Evolutionary conservation across 306 rosid genomes (phyloP).

Genomic region (Prosopis cineraria): DNA sequence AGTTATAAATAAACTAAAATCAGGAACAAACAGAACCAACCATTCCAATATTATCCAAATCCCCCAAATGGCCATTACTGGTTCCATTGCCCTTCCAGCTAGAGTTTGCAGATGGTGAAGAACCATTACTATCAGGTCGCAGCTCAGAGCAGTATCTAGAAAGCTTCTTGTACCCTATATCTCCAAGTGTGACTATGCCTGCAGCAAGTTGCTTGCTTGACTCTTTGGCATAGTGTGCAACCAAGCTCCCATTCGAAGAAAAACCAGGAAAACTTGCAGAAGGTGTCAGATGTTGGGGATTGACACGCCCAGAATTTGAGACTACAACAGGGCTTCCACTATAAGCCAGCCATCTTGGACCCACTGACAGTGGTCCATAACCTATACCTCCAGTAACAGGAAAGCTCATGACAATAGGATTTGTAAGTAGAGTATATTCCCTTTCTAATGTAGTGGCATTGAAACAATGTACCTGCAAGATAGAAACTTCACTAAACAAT

Average conservation of each 20-base stretch:
- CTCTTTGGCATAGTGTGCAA: conserved; percentile 83
- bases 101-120: conserved; percentile 47
- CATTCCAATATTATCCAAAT: conserved; percentile 69
- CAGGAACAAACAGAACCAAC: conserved; percentile 41
- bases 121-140: conserved; percentile 54
- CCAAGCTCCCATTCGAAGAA: conserved; percentile 77
- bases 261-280: conserved; percentile 65
- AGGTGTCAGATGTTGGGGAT: conserved; percentile 68
- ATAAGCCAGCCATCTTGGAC: conserved; percentile 88
- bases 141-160: conserved; percentile 74
- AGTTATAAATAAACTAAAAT: conserved; percentile 25
- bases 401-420: conserved; percentile 53
- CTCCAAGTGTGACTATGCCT: conserved; percentile 76
- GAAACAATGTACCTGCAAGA: conserved; percentile 78
- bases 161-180: conserved; percentile 77
- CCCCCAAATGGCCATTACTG: conserved; percentile 50
- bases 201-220: conserved; percentile 86
- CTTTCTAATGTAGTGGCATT: conserved; percentile 61
- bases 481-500: conserved; percentile 28
- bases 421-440: conserved; percentile 72
- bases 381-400: conserved; percentile 69
- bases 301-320: conserved; percentile 62
- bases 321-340: conserved; percentile 63
- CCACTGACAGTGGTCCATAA: conserved; percentile 83
- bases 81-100: conserved; percentile 51